Evolutionary conservation across 228 moss, liverwort and hornwort genomes (phyloP).

Genomic region (Sphagnum magellanicum): DNA sequence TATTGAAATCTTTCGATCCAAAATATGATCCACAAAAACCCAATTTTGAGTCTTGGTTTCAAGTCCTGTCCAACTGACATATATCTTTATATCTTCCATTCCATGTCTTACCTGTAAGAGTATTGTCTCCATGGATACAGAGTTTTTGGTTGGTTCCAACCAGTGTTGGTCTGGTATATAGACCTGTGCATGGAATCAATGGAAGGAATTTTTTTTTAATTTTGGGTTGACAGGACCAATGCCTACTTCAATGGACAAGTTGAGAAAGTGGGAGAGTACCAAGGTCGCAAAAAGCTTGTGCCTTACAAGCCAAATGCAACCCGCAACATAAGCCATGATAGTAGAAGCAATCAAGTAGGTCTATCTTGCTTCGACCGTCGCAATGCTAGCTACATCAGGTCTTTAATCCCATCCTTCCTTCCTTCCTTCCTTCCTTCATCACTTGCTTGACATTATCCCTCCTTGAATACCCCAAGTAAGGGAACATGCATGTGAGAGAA

Average conservation of each 20-base stretch:
- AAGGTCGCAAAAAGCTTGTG: constrained; percentile 18
- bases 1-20: no score
- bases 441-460: no score
- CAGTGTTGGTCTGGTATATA: not conserved
- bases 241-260: constrained; percentile 27
- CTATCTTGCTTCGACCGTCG: constrained; percentile 17
- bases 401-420: not conserved
- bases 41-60: not conserved
- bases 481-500: no score
- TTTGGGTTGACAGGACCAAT: constrained; percentile 11
- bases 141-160: no score
- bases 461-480: no score
- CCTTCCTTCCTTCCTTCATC: no score
- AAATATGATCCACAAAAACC: not conserved
- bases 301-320: constrained; percentile 10
- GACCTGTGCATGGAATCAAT: not conserved
- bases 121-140: no score
- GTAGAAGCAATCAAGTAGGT: constrained; percentile 16
- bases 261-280: constrained; percentile 22
- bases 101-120: no score
- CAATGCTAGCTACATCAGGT: constrained; percentile 32
- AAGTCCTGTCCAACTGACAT: not conserved
- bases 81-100: no score
- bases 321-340: constrained; percentile 15
- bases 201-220: not conserved